Evolutionary conservation across 2,329 filamentous ascomycete species (phyloP).

Genomic region (Aspergillus caelatus): DNA sequence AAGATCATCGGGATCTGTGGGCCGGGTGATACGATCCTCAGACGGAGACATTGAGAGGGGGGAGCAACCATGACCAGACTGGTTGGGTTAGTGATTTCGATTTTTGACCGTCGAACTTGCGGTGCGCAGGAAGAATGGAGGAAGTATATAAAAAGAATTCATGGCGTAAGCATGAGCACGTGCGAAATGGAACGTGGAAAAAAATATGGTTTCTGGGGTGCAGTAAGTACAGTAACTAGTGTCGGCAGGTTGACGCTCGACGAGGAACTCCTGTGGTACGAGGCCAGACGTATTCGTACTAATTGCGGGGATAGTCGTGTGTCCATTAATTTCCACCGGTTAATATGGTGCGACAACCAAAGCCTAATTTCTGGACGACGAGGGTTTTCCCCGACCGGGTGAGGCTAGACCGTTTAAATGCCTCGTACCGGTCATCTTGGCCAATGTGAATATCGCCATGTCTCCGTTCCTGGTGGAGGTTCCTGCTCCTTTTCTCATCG

Average conservation of each 20-base stretch:
- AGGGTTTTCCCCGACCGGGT: background rate
- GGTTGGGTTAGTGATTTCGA: background rate
- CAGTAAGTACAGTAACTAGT: background rate
- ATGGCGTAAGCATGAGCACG: background rate
- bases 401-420: background rate
- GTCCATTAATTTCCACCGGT: background rate
- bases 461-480: slow-evolving; percentile 1
- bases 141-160: background rate
- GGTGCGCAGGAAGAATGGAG: background rate
- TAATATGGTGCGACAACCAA: background rate
- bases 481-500: background rate
- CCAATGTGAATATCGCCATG: background rate
- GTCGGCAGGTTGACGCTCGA: background rate
- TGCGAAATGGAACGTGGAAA: background rate
- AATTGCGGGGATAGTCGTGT: slow-evolving; percentile 2
- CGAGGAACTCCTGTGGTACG: background rate
- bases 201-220: slow-evolving; percentile 1
- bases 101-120: background rate
- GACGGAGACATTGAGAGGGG: slow-evolving; percentile 12
- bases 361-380: background rate
- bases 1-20: slow-evolving; percentile 35
- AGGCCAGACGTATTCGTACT: background rate
- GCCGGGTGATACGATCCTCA: slow-evolving; percentile 21
- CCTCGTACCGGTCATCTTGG: background rate
- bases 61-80: background rate